phyloP scores from a whole-genome alignment of 2,329 filamentous ascomycete species.

The Metarhizium rileyi region DNA sequence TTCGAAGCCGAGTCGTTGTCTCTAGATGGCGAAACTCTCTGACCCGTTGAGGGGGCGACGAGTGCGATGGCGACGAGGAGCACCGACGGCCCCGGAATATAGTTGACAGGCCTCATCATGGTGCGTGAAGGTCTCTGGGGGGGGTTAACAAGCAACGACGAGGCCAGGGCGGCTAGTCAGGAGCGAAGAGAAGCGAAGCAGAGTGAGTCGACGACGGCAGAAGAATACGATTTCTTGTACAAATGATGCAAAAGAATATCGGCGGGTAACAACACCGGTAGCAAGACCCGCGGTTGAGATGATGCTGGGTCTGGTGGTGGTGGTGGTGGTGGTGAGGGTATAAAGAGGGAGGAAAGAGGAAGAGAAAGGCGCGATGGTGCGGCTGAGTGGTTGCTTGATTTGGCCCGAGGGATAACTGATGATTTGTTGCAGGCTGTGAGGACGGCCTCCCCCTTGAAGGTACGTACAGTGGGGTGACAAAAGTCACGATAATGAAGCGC shows the following conservation, averaged over 20 bases:
- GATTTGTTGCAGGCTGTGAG: neutral
- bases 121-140: neutral
- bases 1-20: conserved; percentile 8
- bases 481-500: too few species aligned
- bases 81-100: conserved; percentile 15
- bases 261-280: neutral
- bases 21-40: conserved; percentile 12
- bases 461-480: neutral
- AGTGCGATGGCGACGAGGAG: conserved; percentile 20
- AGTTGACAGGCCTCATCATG: conserved; percentile 19
- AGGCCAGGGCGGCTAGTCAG: neutral
- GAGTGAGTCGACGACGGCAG: neutral
- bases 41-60: conserved; percentile 22
- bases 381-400: neutral
- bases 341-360: neutral
- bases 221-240: neutral
- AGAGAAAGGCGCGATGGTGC: neutral
- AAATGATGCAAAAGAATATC: conserved; percentile 4
- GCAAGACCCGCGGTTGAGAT: neutral
- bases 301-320: neutral
- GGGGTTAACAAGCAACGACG: neutral
- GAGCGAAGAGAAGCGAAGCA: neutral
- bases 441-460: neutral
- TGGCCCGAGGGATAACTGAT: neutral
- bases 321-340: neutral